Evolutionary conservation across 345 rosid species (phyloP), one percentile per base, ranked within the genome.

Genomic region (Sisymbrium irio): DNA sequence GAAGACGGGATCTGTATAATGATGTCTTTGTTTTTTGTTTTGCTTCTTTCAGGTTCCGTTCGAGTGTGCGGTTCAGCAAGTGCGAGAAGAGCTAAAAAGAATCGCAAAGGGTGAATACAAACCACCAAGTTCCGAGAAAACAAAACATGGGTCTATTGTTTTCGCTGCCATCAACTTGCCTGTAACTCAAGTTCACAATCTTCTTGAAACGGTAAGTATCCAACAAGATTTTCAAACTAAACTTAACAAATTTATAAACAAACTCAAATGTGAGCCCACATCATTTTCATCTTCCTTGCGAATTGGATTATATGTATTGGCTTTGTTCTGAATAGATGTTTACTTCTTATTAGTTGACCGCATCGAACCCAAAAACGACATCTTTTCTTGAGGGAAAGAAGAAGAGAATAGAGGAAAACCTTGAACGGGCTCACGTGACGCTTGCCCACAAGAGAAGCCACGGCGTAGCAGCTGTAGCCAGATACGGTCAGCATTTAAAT

Each of bases 371-470:
- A 9, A 27, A 77, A 2, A 73, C 82, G 13, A 77, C 78, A 80
- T 83, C 77, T 59, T 87, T 88, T 72, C 82, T 90, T 51, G 80
- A 77, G 32, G 77, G 77, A 19, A 67, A 82, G 80, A 82, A 85
- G 74, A 87, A 88, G 60, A 69, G 80, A 68, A 64, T 87, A 62
- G 82, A 77, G 54, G 76, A 71, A 63, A 77, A 69, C 73, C 90
- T 88, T 30, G 64, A 65, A 75, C 30, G 73, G 70, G 90, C 93
- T 74, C 99, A 92, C 57, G 83, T 90, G 33, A 92, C 97, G 17
- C 97, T 95, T 50, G 97, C 98, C 36, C 99, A 95, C 83, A 95
- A 90, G 83, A 86, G 85, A 80, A 85, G 97, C 78, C 98, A 90
- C 1, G 98, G 98, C 4, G 97, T 92, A 39, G 71, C 91, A 30